A percentile compares a stretch with the other conserved stretches of the same genome.
phyloP scores from a whole-genome alignment of 176 grass and related monocot species.

The Juncus inflexus region DNA sequence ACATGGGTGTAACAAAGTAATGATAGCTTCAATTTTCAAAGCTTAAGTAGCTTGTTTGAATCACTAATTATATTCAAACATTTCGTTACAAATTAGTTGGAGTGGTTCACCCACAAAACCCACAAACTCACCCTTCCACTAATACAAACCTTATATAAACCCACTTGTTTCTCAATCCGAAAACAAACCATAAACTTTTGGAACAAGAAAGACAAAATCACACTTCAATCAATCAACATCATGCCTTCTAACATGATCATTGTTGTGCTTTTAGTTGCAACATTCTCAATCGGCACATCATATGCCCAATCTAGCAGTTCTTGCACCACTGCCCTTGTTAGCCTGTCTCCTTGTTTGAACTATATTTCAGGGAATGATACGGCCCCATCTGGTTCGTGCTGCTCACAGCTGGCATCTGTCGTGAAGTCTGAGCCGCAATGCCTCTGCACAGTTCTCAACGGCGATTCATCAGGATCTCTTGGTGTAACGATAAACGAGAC shows the following conservation, averaged over 20 bases:
- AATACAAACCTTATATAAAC: neutral
- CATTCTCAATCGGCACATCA: slow-evolving; percentile 21
- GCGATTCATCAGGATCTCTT: slow-evolving; percentile 35
- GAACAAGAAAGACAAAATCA: neutral
- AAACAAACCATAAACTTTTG: slow-evolving; percentile 3
- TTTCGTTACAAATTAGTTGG: slow-evolving; percentile 36
- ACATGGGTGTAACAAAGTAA: too few species aligned
- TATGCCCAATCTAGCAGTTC: slow-evolving; percentile 43
- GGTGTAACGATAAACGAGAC: slow-evolving; percentile 70
- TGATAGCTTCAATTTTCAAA: too few species aligned
- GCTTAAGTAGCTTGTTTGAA: neutral
- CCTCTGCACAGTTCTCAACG: slow-evolving; percentile 56
- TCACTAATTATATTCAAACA: slow-evolving; percentile 7
- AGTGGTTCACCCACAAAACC: slow-evolving; percentile 46
- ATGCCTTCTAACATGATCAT: slow-evolving; percentile 14
- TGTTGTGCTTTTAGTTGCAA: neutral
- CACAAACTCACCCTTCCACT: neutral
- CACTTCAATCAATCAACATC: slow-evolving; percentile 1
- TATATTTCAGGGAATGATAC: slow-evolving; percentile 73
- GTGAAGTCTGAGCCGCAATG: slow-evolving; percentile 60
- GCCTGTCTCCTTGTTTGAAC: slow-evolving; percentile 70
- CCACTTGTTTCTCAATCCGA: slow-evolving; percentile 1
- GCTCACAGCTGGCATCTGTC: slow-evolving; percentile 47
- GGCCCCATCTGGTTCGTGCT: slow-evolving; percentile 46
- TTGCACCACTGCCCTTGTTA: slow-evolving; percentile 48